These are phyloP conservation scores for Hypholoma sublateritium DNA, from an alignment of 768 basidiomycete species.

Conservation along the genomic window DNA sequence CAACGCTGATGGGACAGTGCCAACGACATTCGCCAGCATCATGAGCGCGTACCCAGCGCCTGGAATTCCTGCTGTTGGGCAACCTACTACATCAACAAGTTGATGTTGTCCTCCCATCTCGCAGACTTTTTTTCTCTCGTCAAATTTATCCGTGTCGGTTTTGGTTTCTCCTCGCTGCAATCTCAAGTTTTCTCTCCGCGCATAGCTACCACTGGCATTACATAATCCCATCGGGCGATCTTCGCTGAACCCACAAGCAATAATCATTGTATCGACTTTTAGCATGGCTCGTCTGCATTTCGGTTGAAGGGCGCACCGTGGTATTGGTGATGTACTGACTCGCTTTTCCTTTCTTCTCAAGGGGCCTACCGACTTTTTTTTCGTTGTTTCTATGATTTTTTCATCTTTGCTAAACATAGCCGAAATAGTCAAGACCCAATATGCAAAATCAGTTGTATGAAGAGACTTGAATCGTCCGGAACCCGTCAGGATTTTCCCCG, in stretches of 20 bases:
- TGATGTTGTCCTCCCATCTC: neutral
- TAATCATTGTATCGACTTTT: neutral
- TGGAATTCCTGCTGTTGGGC: slow-evolving; percentile 7
- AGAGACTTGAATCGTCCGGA: neutral
- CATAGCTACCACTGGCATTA: slow-evolving; percentile 4
- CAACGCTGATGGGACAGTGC: slow-evolving; percentile 18
- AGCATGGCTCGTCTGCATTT: neutral
- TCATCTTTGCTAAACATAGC: neutral
- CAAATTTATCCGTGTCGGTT: neutral
- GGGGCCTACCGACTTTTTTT: neutral
- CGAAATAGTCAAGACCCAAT: neutral
- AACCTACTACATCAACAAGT: slow-evolving; percentile 4
- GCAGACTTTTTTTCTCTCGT: neutral
- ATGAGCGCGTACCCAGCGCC: slow-evolving; percentile 65
- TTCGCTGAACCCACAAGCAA: neutral
- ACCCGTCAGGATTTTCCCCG: neutral
- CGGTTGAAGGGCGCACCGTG: neutral
- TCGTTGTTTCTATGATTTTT: neutral
- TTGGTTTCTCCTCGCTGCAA: neutral
- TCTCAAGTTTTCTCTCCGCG: neutral
- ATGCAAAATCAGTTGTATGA: neutral
- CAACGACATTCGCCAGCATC: slow-evolving; percentile 62
- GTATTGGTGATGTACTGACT: neutral
- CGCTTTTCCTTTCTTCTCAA: neutral
- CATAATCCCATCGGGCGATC: neutral